Evolutionary conservation across 2,329 filamentous ascomycete genomes (phyloP).

Genomic region (Plenodomus lindquistii): DNA sequence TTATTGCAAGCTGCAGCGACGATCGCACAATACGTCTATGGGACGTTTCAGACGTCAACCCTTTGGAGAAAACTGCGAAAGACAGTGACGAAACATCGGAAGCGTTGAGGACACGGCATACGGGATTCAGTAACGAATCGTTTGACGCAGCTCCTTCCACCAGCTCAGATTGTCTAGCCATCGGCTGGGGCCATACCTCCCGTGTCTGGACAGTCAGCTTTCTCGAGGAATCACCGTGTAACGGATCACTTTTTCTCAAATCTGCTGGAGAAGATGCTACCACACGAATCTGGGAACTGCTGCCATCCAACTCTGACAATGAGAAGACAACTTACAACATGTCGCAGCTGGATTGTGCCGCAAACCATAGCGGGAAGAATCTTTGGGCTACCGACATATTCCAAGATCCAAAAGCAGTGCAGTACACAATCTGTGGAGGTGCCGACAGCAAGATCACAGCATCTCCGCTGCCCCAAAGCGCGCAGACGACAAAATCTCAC

Average conservation of each 20-base stretch:
- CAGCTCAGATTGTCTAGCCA: slow-evolving; percentile 58
- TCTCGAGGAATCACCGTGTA: slow-evolving; percentile 36
- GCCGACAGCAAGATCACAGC: slow-evolving; percentile 69
- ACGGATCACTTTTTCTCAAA: slow-evolving; percentile 57
- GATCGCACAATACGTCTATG: slow-evolving; percentile 88
- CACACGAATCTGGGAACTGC: slow-evolving; percentile 67
- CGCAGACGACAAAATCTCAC: not conserved
- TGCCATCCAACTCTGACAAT: slow-evolving; percentile 4
- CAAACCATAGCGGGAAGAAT: slow-evolving; percentile 82
- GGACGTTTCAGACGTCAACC: slow-evolving; percentile 67
- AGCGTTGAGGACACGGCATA: slow-evolving; percentile 41
- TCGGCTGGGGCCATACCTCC: slow-evolving; percentile 82
- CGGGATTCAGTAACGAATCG: slow-evolving; percentile 48
- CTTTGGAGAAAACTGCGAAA: slow-evolving; percentile 22
- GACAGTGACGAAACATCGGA: slow-evolving; percentile 22
- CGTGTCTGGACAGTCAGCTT: slow-evolving; percentile 89
- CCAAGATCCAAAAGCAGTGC: slow-evolving; percentile 1
- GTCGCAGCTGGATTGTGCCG: slow-evolving; percentile 59
- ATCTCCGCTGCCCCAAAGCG: slow-evolving; percentile 11
- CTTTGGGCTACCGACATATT: slow-evolving; percentile 68
- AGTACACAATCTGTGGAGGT: slow-evolving; percentile 61
- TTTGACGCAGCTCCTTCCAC: slow-evolving; percentile 25
- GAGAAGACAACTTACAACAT: slow-evolving; percentile 43
- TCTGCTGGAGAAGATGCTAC: slow-evolving; percentile 88
- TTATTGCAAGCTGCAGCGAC: slow-evolving; percentile 93